Evolutionary conservation across 768 basidiomycete genomes (phyloP).

Genomic region (Nevesoporus exiguus): DNA sequence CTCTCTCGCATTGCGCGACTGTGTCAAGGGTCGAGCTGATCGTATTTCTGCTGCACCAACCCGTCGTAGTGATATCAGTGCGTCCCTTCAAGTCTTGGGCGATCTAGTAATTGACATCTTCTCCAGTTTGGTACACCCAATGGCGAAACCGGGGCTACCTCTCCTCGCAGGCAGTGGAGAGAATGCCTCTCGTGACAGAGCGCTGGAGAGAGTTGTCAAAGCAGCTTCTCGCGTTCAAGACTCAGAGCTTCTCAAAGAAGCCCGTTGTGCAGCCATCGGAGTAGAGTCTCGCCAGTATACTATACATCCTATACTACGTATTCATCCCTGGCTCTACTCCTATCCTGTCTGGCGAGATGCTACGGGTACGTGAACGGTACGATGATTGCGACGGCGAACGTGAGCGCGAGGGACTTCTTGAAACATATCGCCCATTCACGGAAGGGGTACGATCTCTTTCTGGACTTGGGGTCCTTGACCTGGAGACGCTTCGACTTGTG

Average conservation of each 20-base stretch:
- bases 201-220: constrained; percentile 65
- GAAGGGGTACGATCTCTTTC: constrained; percentile 36
- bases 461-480: constrained; percentile 24
- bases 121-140: constrained; percentile 73
- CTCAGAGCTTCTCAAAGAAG: constrained; percentile 31
- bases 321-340: constrained; percentile 30
- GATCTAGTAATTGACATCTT: constrained; percentile 1
- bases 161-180: constrained; percentile 53
- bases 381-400: constrained; percentile 41
- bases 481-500: constrained; percentile 26
- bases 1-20: constrained; percentile 74
- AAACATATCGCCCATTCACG: constrained; percentile 55
- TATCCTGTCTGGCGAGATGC: constrained; percentile 58
- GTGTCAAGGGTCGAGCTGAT: constrained; percentile 68
- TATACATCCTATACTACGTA: constrained; percentile 17
- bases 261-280: constrained; percentile 16
- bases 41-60: constrained; percentile 75
- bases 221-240: constrained; percentile 55
- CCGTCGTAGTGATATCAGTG: constrained; percentile 81
- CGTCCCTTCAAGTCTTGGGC: constrained; percentile 28
- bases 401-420: constrained; percentile 55
- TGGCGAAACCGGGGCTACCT: constrained; percentile 75
- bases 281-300: constrained; percentile 14
- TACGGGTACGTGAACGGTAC: constrained; percentile 54
- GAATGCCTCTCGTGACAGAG: constrained; percentile 62